Conservation (phyloP, 441 rosid species). For the Aquilaria agallochum region DNA sequence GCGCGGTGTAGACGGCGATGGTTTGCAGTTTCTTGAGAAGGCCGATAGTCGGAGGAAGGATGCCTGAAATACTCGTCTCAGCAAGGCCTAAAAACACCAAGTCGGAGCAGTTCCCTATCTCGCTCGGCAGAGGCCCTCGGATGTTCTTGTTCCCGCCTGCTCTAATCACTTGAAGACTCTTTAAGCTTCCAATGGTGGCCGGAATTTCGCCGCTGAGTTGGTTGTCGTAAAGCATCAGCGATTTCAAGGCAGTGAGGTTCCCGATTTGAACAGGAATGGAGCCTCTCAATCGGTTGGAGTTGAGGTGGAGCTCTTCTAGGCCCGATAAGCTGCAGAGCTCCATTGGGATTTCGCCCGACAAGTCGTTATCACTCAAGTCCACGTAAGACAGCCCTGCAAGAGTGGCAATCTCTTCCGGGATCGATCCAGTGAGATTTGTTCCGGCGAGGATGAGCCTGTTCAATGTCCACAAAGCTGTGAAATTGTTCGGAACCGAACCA, state of each 20-base stretch:
- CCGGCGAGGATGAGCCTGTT: slow-evolving; percentile 48
- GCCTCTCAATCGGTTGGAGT: slow-evolving; percentile 50
- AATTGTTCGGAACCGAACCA: slow-evolving; percentile 43
- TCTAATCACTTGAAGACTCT: slow-evolving; percentile 38
- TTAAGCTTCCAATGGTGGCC: slow-evolving; percentile 24
- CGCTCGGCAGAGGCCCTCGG: slow-evolving; percentile 33
- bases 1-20: slow-evolving; percentile 40
- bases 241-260: slow-evolving; percentile 43
- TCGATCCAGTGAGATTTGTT: slow-evolving; percentile 57
- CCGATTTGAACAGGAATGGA: slow-evolving; percentile 45
- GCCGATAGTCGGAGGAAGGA: slow-evolving; percentile 39
- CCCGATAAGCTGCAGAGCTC: slow-evolving; percentile 42
- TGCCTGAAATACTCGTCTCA: slow-evolving; percentile 46
- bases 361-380: slow-evolving; percentile 59
- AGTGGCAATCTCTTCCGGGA: slow-evolving; percentile 39
- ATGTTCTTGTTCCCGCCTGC: slow-evolving; percentile 50
- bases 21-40: slow-evolving; percentile 37
- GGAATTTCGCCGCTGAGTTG: slow-evolving; percentile 56
- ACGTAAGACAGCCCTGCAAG: slow-evolving; percentile 35
- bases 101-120: slow-evolving; percentile 38
- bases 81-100: slow-evolving; percentile 40
- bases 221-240: slow-evolving; percentile 50
- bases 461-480: slow-evolving; percentile 38
- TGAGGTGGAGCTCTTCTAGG: slow-evolving; percentile 47
- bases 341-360: slow-evolving; percentile 47